Evolutionary conservation across 805 yeast species (phyloP), one percentile per base, ranked within the genome.

Genomic region (Metschnikowia orientalis): DNA sequence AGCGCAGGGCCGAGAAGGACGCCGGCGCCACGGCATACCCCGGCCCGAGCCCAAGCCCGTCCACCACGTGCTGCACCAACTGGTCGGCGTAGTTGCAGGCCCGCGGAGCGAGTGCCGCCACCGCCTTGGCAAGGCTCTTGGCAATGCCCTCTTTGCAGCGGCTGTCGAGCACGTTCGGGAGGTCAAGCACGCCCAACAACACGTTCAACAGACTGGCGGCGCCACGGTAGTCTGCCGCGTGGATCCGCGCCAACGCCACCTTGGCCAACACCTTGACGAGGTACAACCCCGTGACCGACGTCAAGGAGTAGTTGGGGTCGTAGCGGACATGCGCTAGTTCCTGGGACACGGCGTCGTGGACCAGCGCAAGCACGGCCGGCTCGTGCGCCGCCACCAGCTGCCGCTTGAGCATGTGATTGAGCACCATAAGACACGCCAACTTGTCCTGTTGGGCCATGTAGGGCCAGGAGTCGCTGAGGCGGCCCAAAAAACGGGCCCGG

Each of bases 71-170:
- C 3, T 23, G 15, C 30, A 66, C 53, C 11, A 75, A 36, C 35
- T 77, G 81, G 5, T 50, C 47, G n/a, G 62, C 64, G 40, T 67
- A 62, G 16, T 65, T 66, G 8, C 42, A 38, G 1, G 67, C 63
- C 1, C 55, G 55, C 0, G 41, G 34, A 1, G 61, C 56, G 10
- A 73, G 42, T 3, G 63, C 44, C 5, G 53, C 32, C 8, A 61
- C 51, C 4, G 85, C 50, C 27, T 74, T 64, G 4, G 82, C 73
- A 17, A 82, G 53, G 15, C 79, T 76, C 50, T 81, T 82, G 1
- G 95, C 83, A 20, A 80, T 61, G 1, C 76, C 61, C 41, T 79
- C 79, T 33, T 96, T 59, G 3, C 81, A 69, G 2, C 62, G 57
- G 0, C 83, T 74, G 33, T 75, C 83, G 21, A 62, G 57, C 28